Base-by-base conservation (phyloP, 164 flowering plant genomes). In the Vitis riparia region DNA sequence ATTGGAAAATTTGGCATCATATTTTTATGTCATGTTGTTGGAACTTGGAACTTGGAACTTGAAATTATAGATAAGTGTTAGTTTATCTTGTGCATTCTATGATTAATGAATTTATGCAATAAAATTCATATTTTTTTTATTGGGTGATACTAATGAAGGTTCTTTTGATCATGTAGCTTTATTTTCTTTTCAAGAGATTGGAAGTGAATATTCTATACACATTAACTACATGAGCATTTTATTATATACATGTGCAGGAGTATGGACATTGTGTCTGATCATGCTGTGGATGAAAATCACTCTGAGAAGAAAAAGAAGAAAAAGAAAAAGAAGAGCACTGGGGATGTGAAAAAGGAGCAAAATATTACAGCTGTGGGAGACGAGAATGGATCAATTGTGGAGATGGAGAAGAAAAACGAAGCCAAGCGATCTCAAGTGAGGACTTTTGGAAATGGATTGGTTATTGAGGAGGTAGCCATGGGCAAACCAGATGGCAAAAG, bases 401-500 rank as follows among this genome's bases (percentile, higher is more conserved):
- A 70, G 53, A 56, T 69, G 32, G 75, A 63, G 53, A 79, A 84
- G 65, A 70, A 80, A 69, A 59, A 62, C 44, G 76, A 81, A 74
- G 68, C 52, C 30, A 86, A 83, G 64, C 73, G 85, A 55, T 73
- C 84, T 49, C 83, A 88, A 67, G 82, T 79, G 55, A 87, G 97
- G 75, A 84, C 87, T 55, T 92, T 71, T 69, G 60, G 87, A 12
- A 96, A 96, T 88, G 99, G 99, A 23, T 73, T 96, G 72, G 85
- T 88, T 70, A 79, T 92, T 58, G 96, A 93, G 83, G 97, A 91
- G 71, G 11, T 93, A 58, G 76, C 72, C 52, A 89, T 96, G 94
- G 99, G 98, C 27, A 88, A 87, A 79, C 94, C 98, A 59, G 88
- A 91, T 82, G 99, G 97, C 37, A 88, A 85, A 81, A 84, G 79